phyloP scores from a whole-genome alignment of 192 early-diverging fungal species.

The Entophlyctis luteolus region DNA sequence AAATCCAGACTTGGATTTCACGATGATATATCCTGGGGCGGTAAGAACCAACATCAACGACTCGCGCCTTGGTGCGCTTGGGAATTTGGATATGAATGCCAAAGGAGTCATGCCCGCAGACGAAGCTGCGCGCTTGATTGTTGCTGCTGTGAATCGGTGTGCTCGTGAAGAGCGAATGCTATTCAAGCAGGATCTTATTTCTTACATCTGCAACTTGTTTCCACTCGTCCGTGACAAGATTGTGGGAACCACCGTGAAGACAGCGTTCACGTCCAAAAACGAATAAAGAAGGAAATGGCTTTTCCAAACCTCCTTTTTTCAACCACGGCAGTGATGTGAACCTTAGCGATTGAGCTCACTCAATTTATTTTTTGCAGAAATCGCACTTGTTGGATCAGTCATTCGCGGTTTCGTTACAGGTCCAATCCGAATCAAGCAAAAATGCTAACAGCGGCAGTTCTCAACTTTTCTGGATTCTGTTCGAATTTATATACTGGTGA shows the following conservation, averaged over 20 bases:
- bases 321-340: no score
- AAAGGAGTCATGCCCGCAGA: conserved; percentile 1
- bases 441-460: neutral
- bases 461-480: conserved; percentile 5
- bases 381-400: no score
- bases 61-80: neutral
- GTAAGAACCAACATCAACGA: conserved; percentile 54
- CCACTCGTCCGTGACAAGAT: neutral
- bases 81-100: neutral
- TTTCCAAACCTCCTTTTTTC: no score
- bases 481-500: neutral
- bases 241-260: neutral
- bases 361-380: no score
- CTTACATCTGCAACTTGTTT: conserved; percentile 9
- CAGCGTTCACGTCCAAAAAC: neutral
- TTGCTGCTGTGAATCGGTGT: neutral
- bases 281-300: neutral
- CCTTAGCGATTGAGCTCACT: no score
- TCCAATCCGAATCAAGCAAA: no score
- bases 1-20: conserved; percentile 52
- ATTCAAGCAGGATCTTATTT: neutral
- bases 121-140: conserved; percentile 5
- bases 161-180: neutral
- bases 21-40: conserved; percentile 68
- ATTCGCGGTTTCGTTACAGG: no score